Percentiles rank a stretch among this genome's conserved stretches.
These are phyloP conservation scores for Calonectria henricotiae DNA, from an alignment of 2,329 filamentous ascomycete genomes.

Conservation along the genomic window DNA sequence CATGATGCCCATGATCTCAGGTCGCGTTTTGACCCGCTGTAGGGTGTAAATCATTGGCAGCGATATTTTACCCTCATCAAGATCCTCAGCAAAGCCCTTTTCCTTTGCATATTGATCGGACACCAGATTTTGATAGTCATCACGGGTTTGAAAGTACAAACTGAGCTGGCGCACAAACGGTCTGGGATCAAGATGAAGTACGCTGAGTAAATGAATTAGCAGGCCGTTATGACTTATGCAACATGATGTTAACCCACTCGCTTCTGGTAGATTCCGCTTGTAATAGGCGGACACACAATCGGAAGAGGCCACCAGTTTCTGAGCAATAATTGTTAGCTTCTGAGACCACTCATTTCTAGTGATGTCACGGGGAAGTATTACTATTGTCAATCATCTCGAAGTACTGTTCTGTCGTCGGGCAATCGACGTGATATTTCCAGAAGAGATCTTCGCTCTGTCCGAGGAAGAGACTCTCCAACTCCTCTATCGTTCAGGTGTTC, in stretches of 20 bases:
- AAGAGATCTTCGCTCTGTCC: constrained; percentile 17
- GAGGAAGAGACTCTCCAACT: constrained; percentile 11
- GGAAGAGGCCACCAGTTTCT: constrained; percentile 10
- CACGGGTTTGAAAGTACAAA: constrained; percentile 11
- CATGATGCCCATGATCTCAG: constrained; percentile 12
- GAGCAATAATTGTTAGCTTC: neutral
- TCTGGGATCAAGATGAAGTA: constrained; percentile 2
- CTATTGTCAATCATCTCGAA: constrained; percentile 23
- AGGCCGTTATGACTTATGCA: too few species aligned
- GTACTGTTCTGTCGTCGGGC: neutral
- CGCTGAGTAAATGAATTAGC: neutral
- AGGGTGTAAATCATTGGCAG: constrained; percentile 15
- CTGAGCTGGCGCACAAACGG: constrained; percentile 16
- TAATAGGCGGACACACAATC: constrained; percentile 3
- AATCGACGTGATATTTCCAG: constrained; percentile 14
- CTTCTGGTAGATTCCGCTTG: constrained; percentile 9
- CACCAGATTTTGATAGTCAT: constrained; percentile 2
- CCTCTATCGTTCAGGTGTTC: neutral
- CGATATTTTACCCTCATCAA: constrained; percentile 8
- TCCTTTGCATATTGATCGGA: constrained; percentile 9
- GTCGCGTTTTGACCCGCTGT: neutral
- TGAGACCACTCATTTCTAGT: neutral
- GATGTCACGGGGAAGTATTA: neutral
- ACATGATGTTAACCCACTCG: neutral
- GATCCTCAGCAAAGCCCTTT: constrained; percentile 7